phyloP scores from a whole-genome alignment of 1,284 basidiomycete genomes.

The Heterobasidion occidentale region DNA sequence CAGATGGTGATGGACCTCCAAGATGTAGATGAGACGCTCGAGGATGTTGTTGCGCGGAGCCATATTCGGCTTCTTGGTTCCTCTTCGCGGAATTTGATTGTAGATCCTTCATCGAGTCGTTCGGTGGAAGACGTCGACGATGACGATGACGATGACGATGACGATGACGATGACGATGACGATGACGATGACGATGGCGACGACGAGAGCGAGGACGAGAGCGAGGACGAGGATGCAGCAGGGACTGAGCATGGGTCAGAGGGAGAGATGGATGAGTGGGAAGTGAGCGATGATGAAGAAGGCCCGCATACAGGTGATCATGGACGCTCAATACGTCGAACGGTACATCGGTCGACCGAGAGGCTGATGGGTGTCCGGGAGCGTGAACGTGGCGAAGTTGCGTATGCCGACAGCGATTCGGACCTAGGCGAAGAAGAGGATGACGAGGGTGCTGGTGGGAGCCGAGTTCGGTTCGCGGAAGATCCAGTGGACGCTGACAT shows the following conservation, averaged over 20 bases:
- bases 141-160: constrained; percentile 20
- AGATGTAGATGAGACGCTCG: constrained; percentile 78
- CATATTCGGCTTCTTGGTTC: constrained; percentile 84
- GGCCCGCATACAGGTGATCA: not conserved
- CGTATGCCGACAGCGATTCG: constrained; percentile 78
- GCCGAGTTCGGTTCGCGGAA: constrained; percentile 20
- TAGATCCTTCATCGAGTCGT: constrained; percentile 23
- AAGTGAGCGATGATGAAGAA: constrained; percentile 22
- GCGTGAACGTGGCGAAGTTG: constrained; percentile 36
- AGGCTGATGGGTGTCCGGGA: constrained; percentile 27
- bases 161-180: too few species aligned
- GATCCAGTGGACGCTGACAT: constrained; percentile 35
- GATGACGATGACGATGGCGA: too few species aligned
- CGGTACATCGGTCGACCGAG: constrained; percentile 30
- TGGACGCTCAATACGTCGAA: constrained; percentile 40
- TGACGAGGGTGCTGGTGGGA: not conserved
- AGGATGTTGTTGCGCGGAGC: constrained; percentile 74
- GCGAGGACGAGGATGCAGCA: constrained; percentile 10
- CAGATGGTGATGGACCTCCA: constrained; percentile 97
- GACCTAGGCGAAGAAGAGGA: constrained; percentile 43
- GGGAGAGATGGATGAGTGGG: constrained; percentile 21
- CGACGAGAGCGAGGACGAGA: too few species aligned
- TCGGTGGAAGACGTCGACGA: constrained; percentile 15
- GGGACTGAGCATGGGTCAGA: constrained; percentile 15
- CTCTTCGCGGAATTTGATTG: constrained; percentile 39